phyloP scores from a whole-genome alignment of 768 basidiomycete genomes.

The Cystoderma amianthinum region DNA sequence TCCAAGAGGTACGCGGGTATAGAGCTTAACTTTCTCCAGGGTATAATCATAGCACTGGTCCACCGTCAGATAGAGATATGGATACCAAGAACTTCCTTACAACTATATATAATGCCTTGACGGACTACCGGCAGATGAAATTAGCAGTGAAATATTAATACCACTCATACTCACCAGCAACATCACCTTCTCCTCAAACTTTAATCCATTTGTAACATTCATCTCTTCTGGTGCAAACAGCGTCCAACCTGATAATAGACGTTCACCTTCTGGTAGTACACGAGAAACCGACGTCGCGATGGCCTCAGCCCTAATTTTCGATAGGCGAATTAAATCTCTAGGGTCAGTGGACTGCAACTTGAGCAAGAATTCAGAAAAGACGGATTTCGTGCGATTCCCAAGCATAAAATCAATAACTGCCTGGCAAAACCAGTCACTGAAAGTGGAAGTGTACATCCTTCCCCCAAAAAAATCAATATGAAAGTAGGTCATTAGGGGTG shows the following conservation, averaged over 20 bases:
- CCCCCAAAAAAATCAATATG: background rate
- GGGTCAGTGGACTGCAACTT: slow-evolving; percentile 91
- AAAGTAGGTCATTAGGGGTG: background rate
- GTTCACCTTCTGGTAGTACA: slow-evolving; percentile 71
- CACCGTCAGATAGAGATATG: too few species aligned
- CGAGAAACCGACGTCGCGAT: slow-evolving; percentile 83
- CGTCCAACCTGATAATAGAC: slow-evolving; percentile 84
- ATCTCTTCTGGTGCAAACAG: slow-evolving; percentile 78
- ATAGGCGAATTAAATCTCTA: slow-evolving; percentile 78
- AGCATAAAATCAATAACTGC: slow-evolving; percentile 92
- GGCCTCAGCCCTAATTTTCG: slow-evolving; percentile 86
- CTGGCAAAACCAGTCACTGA: slow-evolving; percentile 95
- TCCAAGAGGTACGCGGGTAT: slow-evolving; percentile 82
- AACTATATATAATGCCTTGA: slow-evolving; percentile 67
- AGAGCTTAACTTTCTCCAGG: slow-evolving; percentile 86
- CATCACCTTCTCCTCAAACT: slow-evolving; percentile 92
- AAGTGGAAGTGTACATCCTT: slow-evolving; percentile 84
- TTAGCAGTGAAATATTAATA: background rate
- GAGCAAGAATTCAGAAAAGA: slow-evolving; percentile 91
- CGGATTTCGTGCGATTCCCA: slow-evolving; percentile 77
- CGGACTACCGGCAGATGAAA: slow-evolving; percentile 15
- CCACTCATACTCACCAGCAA: slow-evolving; percentile 59
- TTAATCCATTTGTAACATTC: slow-evolving; percentile 64
- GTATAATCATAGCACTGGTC: slow-evolving; percentile 86
- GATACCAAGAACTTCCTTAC: too few species aligned